phyloP scores from a whole-genome alignment of 257 asterid species.

The Capsicum baccatum region DNA sequence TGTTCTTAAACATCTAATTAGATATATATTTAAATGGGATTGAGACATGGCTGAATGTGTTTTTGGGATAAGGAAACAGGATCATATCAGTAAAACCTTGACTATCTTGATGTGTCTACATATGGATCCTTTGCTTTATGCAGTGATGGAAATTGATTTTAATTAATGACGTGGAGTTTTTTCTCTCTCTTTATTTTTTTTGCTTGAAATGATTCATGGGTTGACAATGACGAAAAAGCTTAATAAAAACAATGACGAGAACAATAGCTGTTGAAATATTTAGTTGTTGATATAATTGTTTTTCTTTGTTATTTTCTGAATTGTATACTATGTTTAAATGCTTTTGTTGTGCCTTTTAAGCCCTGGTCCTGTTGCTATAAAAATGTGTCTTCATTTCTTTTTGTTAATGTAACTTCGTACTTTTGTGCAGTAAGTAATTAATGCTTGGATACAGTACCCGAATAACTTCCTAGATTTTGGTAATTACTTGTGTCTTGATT shows the following conservation, averaged over 20 bases:
- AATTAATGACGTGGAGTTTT: neutral
- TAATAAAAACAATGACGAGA: neutral
- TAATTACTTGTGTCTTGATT: constrained; percentile 24
- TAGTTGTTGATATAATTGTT: constrained; percentile 6
- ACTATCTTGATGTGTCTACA: constrained; percentile 12
- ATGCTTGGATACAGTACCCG: neutral
- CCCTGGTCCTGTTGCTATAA: neutral
- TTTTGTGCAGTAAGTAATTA: neutral
- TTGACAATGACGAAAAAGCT: constrained; percentile 4
- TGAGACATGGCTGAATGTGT: neutral
- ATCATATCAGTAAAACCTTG: constrained; percentile 7
- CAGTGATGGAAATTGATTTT: constrained; percentile 2
- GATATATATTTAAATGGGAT: constrained; percentile 16
- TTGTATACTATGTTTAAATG: neutral
- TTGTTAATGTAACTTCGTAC: neutral
- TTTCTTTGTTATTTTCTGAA: constrained; percentile 17
- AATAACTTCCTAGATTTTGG: neutral
- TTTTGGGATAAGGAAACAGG: neutral
- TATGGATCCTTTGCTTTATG: neutral
- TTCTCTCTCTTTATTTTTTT: neutral
- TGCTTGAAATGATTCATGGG: neutral
- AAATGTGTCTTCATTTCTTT: neutral
- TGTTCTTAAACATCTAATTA: neutral
- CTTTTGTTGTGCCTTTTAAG: constrained; percentile 10
- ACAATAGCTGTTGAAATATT: neutral